Conservation (phyloP, 768 basidiomycete species). For the Boletus huronensis region DNA sequence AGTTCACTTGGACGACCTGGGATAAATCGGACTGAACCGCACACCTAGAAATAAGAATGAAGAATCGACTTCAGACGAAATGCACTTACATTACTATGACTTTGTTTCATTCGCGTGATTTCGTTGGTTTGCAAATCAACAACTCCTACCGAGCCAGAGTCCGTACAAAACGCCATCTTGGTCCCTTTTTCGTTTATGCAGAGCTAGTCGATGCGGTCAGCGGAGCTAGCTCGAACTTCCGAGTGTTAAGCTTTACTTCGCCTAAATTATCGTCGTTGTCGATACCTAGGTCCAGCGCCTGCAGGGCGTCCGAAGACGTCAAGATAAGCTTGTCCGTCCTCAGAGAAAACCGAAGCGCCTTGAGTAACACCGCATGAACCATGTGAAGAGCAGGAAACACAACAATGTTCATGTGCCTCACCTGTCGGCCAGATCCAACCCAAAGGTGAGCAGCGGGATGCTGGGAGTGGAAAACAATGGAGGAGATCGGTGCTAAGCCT, state of each 20-base stretch:
- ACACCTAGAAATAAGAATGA: conserved; percentile 48
- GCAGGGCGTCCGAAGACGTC: conserved; percentile 45
- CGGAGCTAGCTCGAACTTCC: conserved; percentile 18
- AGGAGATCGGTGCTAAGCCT: conserved; percentile 61
- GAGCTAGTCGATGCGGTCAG: conserved; percentile 51
- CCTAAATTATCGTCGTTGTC: conserved; percentile 60
- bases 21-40: conserved; percentile 66
- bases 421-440: conserved; percentile 63
- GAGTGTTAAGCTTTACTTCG: conserved; percentile 47
- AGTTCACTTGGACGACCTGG: conserved; percentile 68
- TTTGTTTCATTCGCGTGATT: conserved; percentile 55
- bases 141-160: conserved; percentile 65
- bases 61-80: not conserved
- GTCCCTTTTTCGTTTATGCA: conserved; percentile 51
- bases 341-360: conserved; percentile 42
- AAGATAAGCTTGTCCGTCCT: conserved; percentile 52
- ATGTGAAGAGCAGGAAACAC: not conserved
- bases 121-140: conserved; percentile 51
- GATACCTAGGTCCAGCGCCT: conserved; percentile 44
- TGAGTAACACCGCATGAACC: not conserved
- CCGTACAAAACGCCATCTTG: conserved; percentile 62
- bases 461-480: conserved; percentile 46
- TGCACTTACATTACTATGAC: conserved; percentile 58
- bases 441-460: conserved; percentile 50
- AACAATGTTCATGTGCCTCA: conserved; percentile 22